Percentiles rank a stretch among this genome's conserved stretches.
Evolutionary conservation across 2,329 filamentous ascomycete genomes (phyloP).

Genomic region (Alternaria sp.): DNA sequence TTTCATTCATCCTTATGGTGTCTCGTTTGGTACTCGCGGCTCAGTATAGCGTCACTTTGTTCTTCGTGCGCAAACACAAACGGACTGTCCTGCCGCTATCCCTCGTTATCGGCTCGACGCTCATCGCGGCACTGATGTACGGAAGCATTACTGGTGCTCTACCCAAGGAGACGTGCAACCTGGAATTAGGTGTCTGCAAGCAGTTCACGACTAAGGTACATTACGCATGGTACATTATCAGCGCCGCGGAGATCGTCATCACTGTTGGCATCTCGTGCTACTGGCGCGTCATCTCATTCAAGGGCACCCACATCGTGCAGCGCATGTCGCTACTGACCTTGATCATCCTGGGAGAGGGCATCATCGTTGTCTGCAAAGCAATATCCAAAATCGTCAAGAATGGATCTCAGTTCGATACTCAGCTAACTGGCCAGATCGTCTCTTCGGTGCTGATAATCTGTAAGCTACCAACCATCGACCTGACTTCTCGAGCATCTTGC

Average conservation of each 20-base stretch:
- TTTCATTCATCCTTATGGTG: slow-evolving; percentile 49
- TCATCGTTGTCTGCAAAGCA: slow-evolving; percentile 46
- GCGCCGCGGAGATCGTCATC: slow-evolving; percentile 37
- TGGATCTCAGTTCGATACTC: slow-evolving; percentile 29
- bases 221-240: slow-evolving; percentile 52
- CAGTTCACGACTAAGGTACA: slow-evolving; percentile 1
- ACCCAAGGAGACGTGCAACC: slow-evolving; percentile 11
- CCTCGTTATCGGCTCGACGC: slow-evolving; percentile 42
- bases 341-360: slow-evolving; percentile 50
- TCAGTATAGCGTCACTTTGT: slow-evolving; percentile 50
- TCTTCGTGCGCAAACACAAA: slow-evolving; percentile 40
- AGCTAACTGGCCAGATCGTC: slow-evolving; percentile 43
- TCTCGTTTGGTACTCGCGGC: slow-evolving; percentile 44
- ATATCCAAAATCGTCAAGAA: slow-evolving; percentile 46
- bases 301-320: slow-evolving; percentile 48
- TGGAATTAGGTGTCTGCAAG: background rate
- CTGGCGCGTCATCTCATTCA: slow-evolving; percentile 46
- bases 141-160: slow-evolving; percentile 31
- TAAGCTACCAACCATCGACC: background rate
- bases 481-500: background rate
- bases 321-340: slow-evolving; percentile 49
- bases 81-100: slow-evolving; percentile 41
- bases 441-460: slow-evolving; percentile 43
- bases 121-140: slow-evolving; percentile 45
- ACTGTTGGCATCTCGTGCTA: slow-evolving; percentile 40